phyloP scores from a whole-genome alignment of 352 stramenopile genomes.

The Pythium phragmiticola region DNA sequence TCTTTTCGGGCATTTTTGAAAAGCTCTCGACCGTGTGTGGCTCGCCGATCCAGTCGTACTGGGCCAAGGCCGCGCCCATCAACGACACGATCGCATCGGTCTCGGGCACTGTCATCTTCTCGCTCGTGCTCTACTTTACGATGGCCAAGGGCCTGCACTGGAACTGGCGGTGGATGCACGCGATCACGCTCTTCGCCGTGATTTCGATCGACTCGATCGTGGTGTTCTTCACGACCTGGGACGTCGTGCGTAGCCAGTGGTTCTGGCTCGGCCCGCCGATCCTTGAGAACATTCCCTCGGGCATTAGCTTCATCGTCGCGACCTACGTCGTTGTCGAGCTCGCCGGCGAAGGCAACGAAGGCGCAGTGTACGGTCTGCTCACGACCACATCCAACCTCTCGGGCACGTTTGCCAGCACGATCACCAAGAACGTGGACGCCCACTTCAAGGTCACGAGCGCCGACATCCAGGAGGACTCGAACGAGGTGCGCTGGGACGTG shows the following conservation, averaged over 20 bases:
- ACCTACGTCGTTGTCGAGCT: constrained; percentile 33
- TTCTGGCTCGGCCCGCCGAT: constrained; percentile 18
- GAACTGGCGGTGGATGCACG: constrained; percentile 19
- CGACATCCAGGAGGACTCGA: constrained; percentile 29
- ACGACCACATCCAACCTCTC: constrained; percentile 41
- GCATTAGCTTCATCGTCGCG: constrained; percentile 14
- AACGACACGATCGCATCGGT: constrained; percentile 41
- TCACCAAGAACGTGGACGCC: constrained; percentile 34
- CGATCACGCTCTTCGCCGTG: constrained; percentile 13
- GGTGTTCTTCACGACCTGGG: constrained; percentile 14
- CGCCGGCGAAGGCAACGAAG: constrained; percentile 36
- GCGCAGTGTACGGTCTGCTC: constrained; percentile 38
- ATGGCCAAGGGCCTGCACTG: constrained; percentile 13
- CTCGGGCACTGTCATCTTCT: constrained; percentile 29
- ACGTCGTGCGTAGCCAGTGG: constrained; percentile 14
- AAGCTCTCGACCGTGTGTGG: constrained; percentile 31
- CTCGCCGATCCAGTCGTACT: constrained; percentile 32
- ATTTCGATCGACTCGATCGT: constrained; percentile 14
- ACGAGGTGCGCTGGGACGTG: constrained; percentile 34
- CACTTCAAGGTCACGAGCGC: constrained; percentile 31
- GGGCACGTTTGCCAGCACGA: constrained; percentile 34
- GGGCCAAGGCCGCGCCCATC: constrained; percentile 37
- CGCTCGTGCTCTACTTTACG: constrained; percentile 23
- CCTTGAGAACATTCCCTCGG: constrained; percentile 13
- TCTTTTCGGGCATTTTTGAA: constrained; percentile 27